Evolutionary conservation across 345 rosid genomes (phyloP).

Genomic region (Anastatica hierochuntica): DNA sequence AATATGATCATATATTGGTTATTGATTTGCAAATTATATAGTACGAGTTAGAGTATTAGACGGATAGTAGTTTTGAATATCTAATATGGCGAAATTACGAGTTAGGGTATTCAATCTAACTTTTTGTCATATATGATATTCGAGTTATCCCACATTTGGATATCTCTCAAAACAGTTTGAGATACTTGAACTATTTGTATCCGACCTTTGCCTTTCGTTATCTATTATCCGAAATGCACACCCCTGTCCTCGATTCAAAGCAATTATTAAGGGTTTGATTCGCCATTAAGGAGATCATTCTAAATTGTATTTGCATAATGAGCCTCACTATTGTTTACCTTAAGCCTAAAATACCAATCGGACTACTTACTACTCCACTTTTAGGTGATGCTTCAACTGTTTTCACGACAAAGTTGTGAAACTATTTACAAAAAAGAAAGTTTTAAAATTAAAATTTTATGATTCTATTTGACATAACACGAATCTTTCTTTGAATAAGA

Average conservation of each 20-base stretch:
- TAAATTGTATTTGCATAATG: not conserved
- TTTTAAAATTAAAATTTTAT: not conserved
- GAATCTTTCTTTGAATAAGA: no score
- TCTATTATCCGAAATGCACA: no score
- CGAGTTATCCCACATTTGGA: no score
- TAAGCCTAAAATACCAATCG: not conserved
- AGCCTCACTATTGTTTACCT: not conserved
- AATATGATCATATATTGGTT: not conserved
- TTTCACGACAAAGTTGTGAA: constrained; percentile 1
- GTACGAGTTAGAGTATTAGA: no score
- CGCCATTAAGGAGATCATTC: no score
- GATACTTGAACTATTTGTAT: no score
- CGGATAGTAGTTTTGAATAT: no score
- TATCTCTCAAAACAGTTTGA: no score
- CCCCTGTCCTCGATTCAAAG: constrained; percentile 2
- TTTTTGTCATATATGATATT: no score
- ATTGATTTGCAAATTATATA: not conserved
- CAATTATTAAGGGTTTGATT: constrained; percentile 2
- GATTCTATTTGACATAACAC: no score
- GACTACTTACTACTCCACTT: not conserved
- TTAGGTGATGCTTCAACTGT: constrained; percentile 21
- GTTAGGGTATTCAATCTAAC: no score
- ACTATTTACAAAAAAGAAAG: not conserved
- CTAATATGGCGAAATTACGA: no score
- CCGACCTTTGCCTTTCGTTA: not conserved